Evolutionary conservation across 2,329 filamentous ascomycete genomes (phyloP).

Genomic region (Didymella pomorum): DNA sequence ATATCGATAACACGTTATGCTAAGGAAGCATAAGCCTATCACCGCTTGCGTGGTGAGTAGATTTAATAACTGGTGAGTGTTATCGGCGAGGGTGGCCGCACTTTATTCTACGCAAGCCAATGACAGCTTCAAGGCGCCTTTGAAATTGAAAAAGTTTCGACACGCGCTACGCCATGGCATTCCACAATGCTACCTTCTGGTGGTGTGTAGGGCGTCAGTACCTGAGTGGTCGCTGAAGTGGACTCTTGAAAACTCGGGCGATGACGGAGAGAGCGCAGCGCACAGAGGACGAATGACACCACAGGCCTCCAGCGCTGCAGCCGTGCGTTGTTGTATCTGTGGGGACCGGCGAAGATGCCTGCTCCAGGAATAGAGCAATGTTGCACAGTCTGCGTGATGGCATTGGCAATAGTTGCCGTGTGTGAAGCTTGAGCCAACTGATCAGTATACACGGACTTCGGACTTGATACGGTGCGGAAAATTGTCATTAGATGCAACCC

Average conservation of each 20-base stretch:
- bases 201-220: constrained; percentile 14
- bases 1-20: constrained; percentile 16
- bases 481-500: constrained; percentile 2
- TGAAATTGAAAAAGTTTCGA: constrained; percentile 10
- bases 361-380: constrained; percentile 20
- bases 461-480: constrained; percentile 11
- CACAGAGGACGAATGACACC: constrained; percentile 19
- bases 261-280: constrained; percentile 9
- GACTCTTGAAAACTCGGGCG: constrained; percentile 12
- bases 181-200: not conserved
- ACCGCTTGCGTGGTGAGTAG: constrained; percentile 5
- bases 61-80: constrained; percentile 15
- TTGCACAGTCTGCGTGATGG: constrained; percentile 21
- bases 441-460: constrained; percentile 13
- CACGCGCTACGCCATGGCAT: constrained; percentile 12
- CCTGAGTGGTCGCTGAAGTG: constrained; percentile 12
- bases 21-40: constrained; percentile 15
- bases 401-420: constrained; percentile 15
- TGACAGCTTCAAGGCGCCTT: constrained; percentile 7
- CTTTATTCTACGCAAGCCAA: constrained; percentile 10
- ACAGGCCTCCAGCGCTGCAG: constrained; percentile 9
- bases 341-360: constrained; percentile 19
- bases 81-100: constrained; percentile 13
- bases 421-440: constrained; percentile 7
- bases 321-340: constrained; percentile 21